These are phyloP conservation scores for Geranium incanum DNA, from an alignment of 441 rosid species.

Conservation along the genomic window DNA sequence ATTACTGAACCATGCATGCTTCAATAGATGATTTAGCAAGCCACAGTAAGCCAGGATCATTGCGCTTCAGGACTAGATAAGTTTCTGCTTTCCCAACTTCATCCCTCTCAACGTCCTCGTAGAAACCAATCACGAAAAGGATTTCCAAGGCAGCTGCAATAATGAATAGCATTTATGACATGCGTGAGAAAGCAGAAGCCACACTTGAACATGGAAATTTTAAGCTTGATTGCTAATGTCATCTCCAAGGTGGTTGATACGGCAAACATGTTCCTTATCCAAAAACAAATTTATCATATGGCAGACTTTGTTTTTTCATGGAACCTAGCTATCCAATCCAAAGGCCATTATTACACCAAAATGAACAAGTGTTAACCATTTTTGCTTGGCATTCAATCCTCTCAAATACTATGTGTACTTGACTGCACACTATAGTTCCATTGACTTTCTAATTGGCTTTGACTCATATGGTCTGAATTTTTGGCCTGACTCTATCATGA, in stretches of 20 bases:
- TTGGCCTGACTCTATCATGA: neutral
- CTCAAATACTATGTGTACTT: neutral
- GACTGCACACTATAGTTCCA: neutral
- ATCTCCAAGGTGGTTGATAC: neutral
- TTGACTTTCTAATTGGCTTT: neutral
- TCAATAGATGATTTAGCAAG: conserved; percentile 79
- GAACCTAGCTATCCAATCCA: neutral
- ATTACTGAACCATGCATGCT: conserved; percentile 37
- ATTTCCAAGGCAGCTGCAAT: conserved; percentile 76
- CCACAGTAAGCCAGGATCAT: conserved; percentile 91
- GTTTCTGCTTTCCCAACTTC: conserved; percentile 46
- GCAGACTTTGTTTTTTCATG: neutral
- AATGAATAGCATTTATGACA: neutral
- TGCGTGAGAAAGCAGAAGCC: neutral
- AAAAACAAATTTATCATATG: neutral
- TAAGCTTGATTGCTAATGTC: neutral
- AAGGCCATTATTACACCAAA: neutral
- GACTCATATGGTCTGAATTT: neutral
- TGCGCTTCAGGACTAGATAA: conserved; percentile 69
- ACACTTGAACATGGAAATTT: neutral
- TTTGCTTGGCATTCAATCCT: neutral
- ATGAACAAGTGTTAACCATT: too few relatives aligned
- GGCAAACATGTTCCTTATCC: neutral
- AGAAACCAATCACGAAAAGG: conserved; percentile 64
- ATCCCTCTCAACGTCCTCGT: conserved; percentile 47